Base-by-base conservation (phyloP, 148 eudicot genomes). In the Rhododendron griersonianum region DNA sequence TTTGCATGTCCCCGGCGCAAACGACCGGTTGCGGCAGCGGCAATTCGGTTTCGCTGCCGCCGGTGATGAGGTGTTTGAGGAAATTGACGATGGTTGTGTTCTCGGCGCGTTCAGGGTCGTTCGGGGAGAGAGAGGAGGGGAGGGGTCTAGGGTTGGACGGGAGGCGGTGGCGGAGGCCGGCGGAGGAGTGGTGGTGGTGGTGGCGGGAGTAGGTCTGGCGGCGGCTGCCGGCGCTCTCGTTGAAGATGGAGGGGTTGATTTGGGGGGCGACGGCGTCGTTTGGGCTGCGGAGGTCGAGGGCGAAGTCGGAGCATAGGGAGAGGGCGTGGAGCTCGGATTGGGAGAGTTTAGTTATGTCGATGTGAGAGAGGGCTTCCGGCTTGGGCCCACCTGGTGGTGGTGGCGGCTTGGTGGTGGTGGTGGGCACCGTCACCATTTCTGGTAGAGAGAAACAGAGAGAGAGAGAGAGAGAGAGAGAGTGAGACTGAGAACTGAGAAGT, bases 241-340 rank as follows among this genome's bases (percentile, higher is more conserved):
- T 89, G 89, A 89, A 89, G 76, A 87, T 1, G 19, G 89, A 67
- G 39, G 87, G 91, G 83, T 89, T 86, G 59, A 88, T 79, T 59
- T 19, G 57, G 50, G 91, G 91, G 35, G 81, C 1, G 18, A 87
- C 84, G 57, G 89, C 16, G 73, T 91, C 93, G 85, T 88, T 83
- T 9, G 78, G 41, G 47, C 80, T 81, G 61, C 23, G 89, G 67
- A 79, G 89, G 59, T 91, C 85, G 87, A 89, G 82, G 4, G 90
- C 82, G 33, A 90, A 74, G 53, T 47, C 47, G 87, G 93, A 91
- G 86, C 86, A 83, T n/a, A 65, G 71, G 25, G 92, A 90, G 16
- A 91, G 91, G 37, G 92, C 67, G 50, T 86, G 85, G 65, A 91
- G 87, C 53, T 91, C 93, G 1, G 91, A 89, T 41, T 91, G 93